Conservation (phyloP, 306 rosid species). For the Cucumis sativus region DNA sequence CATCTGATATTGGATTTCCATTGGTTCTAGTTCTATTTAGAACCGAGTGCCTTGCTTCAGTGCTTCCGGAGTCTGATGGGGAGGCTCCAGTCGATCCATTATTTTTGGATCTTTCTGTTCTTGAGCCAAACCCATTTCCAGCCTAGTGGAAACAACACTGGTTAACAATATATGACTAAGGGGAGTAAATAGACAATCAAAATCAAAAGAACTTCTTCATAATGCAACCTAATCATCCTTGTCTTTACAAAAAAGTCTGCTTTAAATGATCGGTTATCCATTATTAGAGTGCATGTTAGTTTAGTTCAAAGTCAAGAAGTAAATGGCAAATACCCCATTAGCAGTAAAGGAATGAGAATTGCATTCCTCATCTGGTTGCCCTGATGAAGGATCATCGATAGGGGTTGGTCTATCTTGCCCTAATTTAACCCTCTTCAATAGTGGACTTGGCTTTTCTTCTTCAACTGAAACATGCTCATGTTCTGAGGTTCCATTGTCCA, state of each 20-base stretch:
- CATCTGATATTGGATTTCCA: slow-evolving; percentile 56
- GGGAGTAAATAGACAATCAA: neutral
- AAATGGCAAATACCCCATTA: slow-evolving; percentile 33
- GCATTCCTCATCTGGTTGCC: slow-evolving; percentile 52
- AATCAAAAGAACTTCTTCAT: neutral
- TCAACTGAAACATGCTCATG: slow-evolving; percentile 24
- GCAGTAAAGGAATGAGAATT: slow-evolving; percentile 46
- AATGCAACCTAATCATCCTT: neutral
- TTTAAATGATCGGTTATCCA: neutral
- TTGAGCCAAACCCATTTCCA: slow-evolving; percentile 33
- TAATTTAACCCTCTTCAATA: slow-evolving; percentile 46
- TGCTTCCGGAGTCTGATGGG: slow-evolving; percentile 58
- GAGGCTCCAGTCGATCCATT: slow-evolving; percentile 40
- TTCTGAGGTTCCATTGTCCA: slow-evolving; percentile 35
- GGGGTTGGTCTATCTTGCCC: slow-evolving; percentile 52
- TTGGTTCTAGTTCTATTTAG: slow-evolving; percentile 28
- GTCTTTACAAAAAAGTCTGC: neutral
- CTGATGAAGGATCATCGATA: slow-evolving; percentile 24
- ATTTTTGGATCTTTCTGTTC: slow-evolving; percentile 29
- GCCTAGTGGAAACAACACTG: slow-evolving; percentile 27
- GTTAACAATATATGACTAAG: neutral
- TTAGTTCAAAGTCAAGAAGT: neutral
- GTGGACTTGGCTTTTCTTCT: slow-evolving; percentile 36
- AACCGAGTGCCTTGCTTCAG: slow-evolving; percentile 38
- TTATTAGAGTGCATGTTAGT: neutral